Evolutionary conservation across 2,329 filamentous ascomycete species (phyloP), one percentile per base, ranked within the genome.

Genomic region (Fulvia fulva): DNA sequence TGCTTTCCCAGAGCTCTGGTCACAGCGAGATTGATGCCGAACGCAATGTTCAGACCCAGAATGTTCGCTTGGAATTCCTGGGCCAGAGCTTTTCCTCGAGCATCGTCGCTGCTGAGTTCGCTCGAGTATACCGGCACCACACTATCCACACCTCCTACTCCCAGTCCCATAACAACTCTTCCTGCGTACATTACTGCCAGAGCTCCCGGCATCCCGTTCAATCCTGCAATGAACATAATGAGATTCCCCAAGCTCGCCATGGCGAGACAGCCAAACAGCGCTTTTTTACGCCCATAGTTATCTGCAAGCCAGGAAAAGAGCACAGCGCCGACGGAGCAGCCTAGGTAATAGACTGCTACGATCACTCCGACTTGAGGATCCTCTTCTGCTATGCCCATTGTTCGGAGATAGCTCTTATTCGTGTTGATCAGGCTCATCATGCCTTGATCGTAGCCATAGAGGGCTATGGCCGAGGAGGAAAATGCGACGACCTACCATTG

Each of bases 351-450:
- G 28, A 86, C 76, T 2, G 81, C 80, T 16, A 86, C 83, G 55
- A 85, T 83, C 56, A 84, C 75, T 55, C 83, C 83, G 34, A 86
- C 82, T 22, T 85, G 65, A 1, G 81, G 77, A 4, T 77, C 93
- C 72, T 97, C 94, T 0, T 94, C 93, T 0, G 93, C 97, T 75
- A 97, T 95, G 7, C 93, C 93, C 87, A 95, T 95, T 0, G 89
- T 91, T 0, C 91, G 97, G 75, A 99, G 97, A 71, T 97, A 97
- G 74, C 94, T 96, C 80, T 97, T 97, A 65, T 83, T 83, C 1
- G 80, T 82, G 64, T 82, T 83, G 71, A 83, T 81, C 37, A 82
- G 70, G 52, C 74, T 77, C 78, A 80, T 82, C 79, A 82, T 81
- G 41, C 79, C 62, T 32, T 60, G 61, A 43, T 63, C 58, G 59